These are phyloP conservation scores for Cicer bijugum DNA, from an alignment of 306 rosid genomes.

Conservation along the genomic window DNA sequence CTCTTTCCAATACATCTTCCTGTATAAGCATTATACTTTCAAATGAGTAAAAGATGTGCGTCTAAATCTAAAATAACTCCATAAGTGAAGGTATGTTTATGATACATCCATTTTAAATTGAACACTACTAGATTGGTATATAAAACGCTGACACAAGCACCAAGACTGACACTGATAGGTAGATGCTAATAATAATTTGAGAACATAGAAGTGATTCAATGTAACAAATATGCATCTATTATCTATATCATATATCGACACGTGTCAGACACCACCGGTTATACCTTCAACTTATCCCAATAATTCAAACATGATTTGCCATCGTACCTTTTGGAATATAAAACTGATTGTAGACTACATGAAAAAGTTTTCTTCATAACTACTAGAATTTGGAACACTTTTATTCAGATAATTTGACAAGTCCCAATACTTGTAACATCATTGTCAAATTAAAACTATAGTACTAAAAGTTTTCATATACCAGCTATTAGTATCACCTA, in stretches of 20 bases:
- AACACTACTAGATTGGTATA: background rate
- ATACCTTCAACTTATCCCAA: background rate
- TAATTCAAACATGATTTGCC: background rate
- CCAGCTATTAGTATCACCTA: conserved; percentile 20
- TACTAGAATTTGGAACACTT: conserved; percentile 3
- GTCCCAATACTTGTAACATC: background rate
- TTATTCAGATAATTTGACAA: background rate
- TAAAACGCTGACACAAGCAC: background rate
- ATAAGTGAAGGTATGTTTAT: background rate
- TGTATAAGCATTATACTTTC: conserved; percentile 44
- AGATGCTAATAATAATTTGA: background rate
- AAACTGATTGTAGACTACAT: background rate
- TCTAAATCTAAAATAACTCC: conserved; percentile 5
- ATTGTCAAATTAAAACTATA: conserved; percentile 19
- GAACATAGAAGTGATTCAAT: no score
- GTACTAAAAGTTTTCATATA: conserved; percentile 6
- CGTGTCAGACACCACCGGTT: no score
- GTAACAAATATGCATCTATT: no score
- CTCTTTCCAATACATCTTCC: conserved; percentile 90
- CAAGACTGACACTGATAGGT: background rate
- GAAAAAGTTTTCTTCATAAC: background rate
- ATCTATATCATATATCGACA: no score
- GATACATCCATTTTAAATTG: background rate
- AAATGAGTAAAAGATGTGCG: background rate
- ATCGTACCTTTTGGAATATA: background rate